These are phyloP conservation scores for Galium porrigens DNA, from an alignment of 305 asterid species.

Conservation along the genomic window DNA sequence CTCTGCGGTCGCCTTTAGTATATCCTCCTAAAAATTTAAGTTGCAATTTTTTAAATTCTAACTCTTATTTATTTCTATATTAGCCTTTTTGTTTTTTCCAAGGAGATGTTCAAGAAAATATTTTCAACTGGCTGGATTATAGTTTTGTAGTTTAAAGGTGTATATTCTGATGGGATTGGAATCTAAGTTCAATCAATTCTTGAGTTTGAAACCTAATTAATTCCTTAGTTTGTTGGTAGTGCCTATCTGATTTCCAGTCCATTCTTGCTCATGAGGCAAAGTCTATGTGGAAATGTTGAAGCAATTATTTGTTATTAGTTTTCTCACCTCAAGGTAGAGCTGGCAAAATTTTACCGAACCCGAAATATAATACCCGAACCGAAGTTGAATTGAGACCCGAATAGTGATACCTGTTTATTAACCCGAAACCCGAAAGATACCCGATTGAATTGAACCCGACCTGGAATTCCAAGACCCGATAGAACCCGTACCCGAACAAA, in stretches of 20 bases:
- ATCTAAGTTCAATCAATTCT: not conserved
- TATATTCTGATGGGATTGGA: not conserved
- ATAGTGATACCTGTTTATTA: too few species aligned
- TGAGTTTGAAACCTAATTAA: not conserved
- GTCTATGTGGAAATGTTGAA: not conserved
- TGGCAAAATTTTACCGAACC: too few species aligned
- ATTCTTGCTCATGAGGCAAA: not conserved
- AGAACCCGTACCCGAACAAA: too few species aligned
- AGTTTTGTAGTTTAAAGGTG: not conserved
- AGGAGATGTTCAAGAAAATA: not conserved
- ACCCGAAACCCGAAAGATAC: too few species aligned
- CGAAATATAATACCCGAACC: too few species aligned
- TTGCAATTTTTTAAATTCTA: not conserved
- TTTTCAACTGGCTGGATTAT: not conserved
- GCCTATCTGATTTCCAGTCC: not conserved
- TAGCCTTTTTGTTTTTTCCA: not conserved
- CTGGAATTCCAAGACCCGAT: too few species aligned
- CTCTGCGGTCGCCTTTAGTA: not conserved
- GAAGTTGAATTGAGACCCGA: too few species aligned
- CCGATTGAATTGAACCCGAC: too few species aligned
- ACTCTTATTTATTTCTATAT: not conserved
- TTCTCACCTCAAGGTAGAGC: not conserved
- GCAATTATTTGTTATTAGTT: not conserved
- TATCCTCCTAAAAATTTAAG: not conserved
- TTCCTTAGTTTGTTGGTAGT: not conserved